These are phyloP conservation scores for Mychonastes homosphaera DNA, from an alignment of 139 green algal species.

Conservation along the genomic window DNA sequence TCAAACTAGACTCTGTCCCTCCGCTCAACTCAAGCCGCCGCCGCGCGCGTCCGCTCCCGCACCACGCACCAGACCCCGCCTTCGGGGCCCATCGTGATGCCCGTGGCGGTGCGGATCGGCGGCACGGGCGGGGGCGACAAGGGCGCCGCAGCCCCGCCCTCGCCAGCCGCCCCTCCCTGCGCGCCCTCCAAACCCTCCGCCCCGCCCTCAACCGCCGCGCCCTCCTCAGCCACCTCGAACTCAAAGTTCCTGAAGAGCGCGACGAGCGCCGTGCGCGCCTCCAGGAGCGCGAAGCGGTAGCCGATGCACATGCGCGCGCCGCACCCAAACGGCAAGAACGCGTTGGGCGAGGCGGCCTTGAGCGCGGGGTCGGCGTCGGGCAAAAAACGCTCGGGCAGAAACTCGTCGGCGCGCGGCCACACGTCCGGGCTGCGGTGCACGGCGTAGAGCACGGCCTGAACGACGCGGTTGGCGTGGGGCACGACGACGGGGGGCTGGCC, in stretches of 20 bases:
- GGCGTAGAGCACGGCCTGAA: conserved; percentile 12
- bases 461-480: too few relatives aligned
- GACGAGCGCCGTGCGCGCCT: conserved; percentile 24
- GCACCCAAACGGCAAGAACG: conserved; percentile 3
- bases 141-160: neutral
- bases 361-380: neutral
- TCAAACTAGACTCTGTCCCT: too few relatives aligned
- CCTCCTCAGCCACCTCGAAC: conserved; percentile 21
- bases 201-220: conserved; percentile 3
- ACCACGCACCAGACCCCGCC: conserved; percentile 20
- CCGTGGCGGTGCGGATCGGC: conserved; percentile 7
- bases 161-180: neutral
- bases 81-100: conserved; percentile 22
- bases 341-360: neutral
- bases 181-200: neutral
- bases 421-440: conserved; percentile 23
- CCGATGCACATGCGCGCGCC: conserved; percentile 24
- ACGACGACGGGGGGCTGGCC: too few relatives aligned
- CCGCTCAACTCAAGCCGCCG: too few relatives aligned
- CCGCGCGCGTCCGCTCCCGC: too few relatives aligned
- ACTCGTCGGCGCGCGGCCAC: conserved; percentile 17
- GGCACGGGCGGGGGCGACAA: conserved; percentile 1
- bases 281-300: conserved; percentile 16
- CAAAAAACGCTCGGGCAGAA: conserved; percentile 27
- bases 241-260: conserved; percentile 19